Evolutionary conservation across 345 rosid species (phyloP), one percentile per base, ranked within the genome.

Genomic region (Mercurialis annua): DNA sequence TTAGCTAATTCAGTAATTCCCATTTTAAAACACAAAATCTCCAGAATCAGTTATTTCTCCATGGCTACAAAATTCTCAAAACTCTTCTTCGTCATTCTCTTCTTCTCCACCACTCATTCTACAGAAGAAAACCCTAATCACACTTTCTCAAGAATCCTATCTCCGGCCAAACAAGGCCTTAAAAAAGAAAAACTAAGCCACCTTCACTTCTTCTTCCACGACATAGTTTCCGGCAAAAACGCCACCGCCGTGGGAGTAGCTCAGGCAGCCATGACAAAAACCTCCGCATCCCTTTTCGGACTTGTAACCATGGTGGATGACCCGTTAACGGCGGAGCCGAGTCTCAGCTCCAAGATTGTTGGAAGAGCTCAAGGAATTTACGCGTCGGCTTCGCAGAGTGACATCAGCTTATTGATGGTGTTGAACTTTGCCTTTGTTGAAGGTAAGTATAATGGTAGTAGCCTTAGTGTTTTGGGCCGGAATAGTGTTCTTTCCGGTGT

Each of bases 301-400:
- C 26, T 21, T 31, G 59, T 67, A 14, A 42, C 6, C 18, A 66
- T 67, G 71, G 54, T 71, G 27, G 80, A 76, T 12, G 72, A 76
- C 38, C 57, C 69, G 0, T 50, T 76, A 31, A 76, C 80, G 14
- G 62, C 6, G 0, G 66, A 34, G 40, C 72, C 76, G 1, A 48
- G 63, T 1, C 31, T 18, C 21, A 62, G 64, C 48, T 71, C 76
- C 16, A 59, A 66, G 31, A 21, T 56, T 24, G 57, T 76, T 3
- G 80, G 76, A 18, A 61, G 54, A 61, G 80, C 76, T 0, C 73
- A 76, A 36, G 76, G 76, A 15, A n/a, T 76, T 18, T 71, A 76
- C 26, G 72, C 68, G 1, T 67, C 64, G 10, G 79, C 72, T 0
- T 66, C 75, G 0, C 75, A 62, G 12, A 63, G 17, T 2, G 75